Evolutionary conservation across 192 early-diverging fungal genomes (phyloP).

Genomic region (Mortierella antarctica): DNA sequence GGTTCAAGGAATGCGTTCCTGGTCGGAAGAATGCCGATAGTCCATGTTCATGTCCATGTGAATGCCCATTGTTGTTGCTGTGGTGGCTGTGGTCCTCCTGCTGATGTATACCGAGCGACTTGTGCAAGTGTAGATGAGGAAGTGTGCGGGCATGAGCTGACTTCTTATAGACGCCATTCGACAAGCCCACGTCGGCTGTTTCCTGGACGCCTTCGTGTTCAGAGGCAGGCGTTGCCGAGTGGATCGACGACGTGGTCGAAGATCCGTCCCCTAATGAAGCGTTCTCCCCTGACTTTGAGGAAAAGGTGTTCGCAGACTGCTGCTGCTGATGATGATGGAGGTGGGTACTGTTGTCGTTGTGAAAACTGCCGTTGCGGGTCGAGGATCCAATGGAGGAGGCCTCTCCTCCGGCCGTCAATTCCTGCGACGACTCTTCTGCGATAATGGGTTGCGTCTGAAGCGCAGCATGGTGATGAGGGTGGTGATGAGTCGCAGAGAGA

Average conservation of each 20-base stretch:
- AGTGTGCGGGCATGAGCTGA: conserved; percentile 17
- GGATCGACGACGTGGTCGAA: conserved; percentile 11
- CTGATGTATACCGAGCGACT: not conserved
- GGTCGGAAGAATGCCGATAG: conserved; percentile 18
- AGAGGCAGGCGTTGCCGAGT: conserved; percentile 16
- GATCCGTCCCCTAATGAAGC: not conserved
- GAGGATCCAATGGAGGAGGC: no score
- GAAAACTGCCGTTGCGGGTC: no score
- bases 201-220: not conserved
- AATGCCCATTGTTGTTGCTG: not conserved
- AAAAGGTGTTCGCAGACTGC: not conserved
- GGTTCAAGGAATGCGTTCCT: conserved; percentile 20
- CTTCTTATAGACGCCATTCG: conserved; percentile 28
- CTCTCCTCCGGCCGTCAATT: no score
- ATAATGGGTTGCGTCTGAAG: not conserved
- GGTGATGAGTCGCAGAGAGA: not conserved
- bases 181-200: conserved; percentile 16
- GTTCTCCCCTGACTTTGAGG: not conserved
- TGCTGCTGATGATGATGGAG: not conserved
- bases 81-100: not conserved
- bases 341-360: not conserved
- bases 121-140: conserved; percentile 20
- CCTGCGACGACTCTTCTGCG: no score
- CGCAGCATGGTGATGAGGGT: no score
- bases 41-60: conserved; percentile 7